Base-by-base conservation (phyloP, 2,329 filamentous ascomycete genomes). In the Fusarium solani-melongenae region DNA sequence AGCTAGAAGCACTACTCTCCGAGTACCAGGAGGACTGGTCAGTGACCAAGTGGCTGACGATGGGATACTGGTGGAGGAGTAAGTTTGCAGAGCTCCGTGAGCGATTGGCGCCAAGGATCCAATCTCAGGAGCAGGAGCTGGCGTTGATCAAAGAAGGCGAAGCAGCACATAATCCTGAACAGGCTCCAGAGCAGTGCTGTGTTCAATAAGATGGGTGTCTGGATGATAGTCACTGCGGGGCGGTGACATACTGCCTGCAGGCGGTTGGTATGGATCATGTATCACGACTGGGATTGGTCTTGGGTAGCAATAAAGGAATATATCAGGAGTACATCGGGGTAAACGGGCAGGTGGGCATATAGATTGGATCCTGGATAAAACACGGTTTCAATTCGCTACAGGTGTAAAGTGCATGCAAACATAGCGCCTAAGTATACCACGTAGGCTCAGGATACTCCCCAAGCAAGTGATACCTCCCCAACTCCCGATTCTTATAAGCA, bases 401-500 rank as follows among this genome's bases (percentile, higher is more conserved):
- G 15, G 10, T 11, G 17, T 11, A 11, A 38, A 57, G 15, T 15
- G 29, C 56, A 29, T 8, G 22, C 17, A 55, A 55, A 17, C 53
- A 38, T 10, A 36, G 14, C 12, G 15, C 22, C 70, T 57, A 90
- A 20, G 89, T 92, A 77, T 91, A 92, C 90, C 90, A 92, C 5
- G 87, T 89, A 15, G 88, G 85, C 79, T 87, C 85, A 1, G 90
- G 90, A 12, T 87, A 76, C 81, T 92, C 88, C 15, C 84, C 85
- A 58, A 92, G 74, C 63, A 92, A 75, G 41, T 87, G 83, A 76
- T 85, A 92, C 24, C 88, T 81, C 0, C 90, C 90, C 60, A 92
- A 74, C 80, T 92, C 90, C 4, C 88, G 81, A 65, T 91, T 90
- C 84, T 92, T 92, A 75, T 92, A 92, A 27, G 90, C 88, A 31